Base-by-base conservation (phyloP, 2,329 filamentous ascomycete species). In the Aureobasidium namibiae region DNA sequence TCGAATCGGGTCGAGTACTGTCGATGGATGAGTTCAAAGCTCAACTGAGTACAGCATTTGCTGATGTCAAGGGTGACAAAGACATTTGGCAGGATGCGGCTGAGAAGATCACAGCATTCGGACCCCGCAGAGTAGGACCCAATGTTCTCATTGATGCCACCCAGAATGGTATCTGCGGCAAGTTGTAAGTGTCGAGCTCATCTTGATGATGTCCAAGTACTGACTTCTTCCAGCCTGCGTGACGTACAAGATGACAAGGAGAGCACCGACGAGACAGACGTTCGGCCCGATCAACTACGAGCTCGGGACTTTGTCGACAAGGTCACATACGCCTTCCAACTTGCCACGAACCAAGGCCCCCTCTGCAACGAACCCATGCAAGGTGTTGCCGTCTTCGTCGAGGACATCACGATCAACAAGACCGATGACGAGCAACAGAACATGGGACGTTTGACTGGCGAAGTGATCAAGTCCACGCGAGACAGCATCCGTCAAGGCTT, bases 301-400 rank as follows among this genome's bases (percentile, higher is more conserved):
- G 57, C 62, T 18, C 41, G 42, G 50, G 87, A 94, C 67, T 86
- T 97, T 64, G 84, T 86, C 60, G 92, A 97, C 76, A 97, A 95
- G 70, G 89, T 97, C 63, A 80, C 84, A 9, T 92, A 99, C 71
- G 92, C 90, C 49, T 99, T 99, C 80, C 94, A 99, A 72, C 86
- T 97, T 16, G 88, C 90, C 39, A 95, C 87, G 0, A 83, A 85
- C 23, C 90, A 95, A 73, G 94, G 94, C 0, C 92, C 94, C 0
- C 82, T 97, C 53, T 97, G 94, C 73, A 83, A 90, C 67, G 94
- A 99, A 71, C 92, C 94, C 0, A 85, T 96, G 49, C 92, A 96
- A 75, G 94, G 94, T 52, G 82, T 96, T 24, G 94, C 92, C 41
- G 89, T 97, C 49, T 88, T 95, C 71, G 78, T 99, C 50, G 92